These are phyloP conservation scores for Thelephora ganbajun DNA, from an alignment of 768 basidiomycete genomes.

Conservation along the genomic window DNA sequence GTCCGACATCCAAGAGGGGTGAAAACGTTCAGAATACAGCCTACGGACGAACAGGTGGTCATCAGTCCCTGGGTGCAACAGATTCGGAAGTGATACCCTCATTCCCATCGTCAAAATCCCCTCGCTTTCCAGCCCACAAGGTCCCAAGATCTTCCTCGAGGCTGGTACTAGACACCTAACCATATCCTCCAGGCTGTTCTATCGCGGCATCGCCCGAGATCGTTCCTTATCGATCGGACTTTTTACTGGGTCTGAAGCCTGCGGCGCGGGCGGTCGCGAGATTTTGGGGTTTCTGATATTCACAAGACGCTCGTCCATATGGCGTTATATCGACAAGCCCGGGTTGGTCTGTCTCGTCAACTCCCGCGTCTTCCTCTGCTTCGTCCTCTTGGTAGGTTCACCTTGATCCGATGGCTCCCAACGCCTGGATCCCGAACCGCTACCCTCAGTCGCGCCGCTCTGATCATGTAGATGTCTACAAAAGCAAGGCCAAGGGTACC, in stretches of 20 bases:
- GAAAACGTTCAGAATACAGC: neutral
- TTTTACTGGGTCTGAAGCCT: no score
- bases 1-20: neutral
- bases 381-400: neutral
- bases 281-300: no score
- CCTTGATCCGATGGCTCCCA: slow-evolving; percentile 13
- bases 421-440: slow-evolving; percentile 37
- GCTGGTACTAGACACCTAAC: no score
- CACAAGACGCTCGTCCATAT: no score
- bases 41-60: neutral
- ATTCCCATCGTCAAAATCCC: neutral
- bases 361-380: neutral
- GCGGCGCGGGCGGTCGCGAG: no score
- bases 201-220: no score
- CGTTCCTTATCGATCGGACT: no score
- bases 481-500: slow-evolving; percentile 45
- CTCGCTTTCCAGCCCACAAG: neutral
- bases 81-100: no score
- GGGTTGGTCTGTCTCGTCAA: no score
- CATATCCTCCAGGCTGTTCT: no score
- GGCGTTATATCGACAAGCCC: no score
- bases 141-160: no score
- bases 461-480: slow-evolving; percentile 55
- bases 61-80: neutral
- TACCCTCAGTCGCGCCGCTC: slow-evolving; percentile 58